phyloP scores from a whole-genome alignment of 208 protist species.

The Leishmania guyanensis region DNA sequence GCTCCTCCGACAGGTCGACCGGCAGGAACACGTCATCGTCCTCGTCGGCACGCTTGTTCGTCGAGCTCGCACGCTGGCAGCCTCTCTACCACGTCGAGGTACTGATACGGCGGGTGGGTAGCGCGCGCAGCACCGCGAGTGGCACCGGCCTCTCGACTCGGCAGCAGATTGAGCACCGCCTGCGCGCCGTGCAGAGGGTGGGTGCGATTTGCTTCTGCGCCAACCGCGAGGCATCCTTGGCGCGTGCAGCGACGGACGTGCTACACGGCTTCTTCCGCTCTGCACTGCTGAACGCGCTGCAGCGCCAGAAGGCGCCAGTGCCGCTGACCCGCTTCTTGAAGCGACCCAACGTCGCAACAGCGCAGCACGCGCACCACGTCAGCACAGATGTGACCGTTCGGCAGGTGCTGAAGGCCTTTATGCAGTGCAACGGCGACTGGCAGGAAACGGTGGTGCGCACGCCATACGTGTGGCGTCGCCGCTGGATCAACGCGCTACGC shows the following conservation, averaged over 20 bases:
- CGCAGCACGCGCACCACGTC: constrained; percentile 56
- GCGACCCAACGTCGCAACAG: constrained; percentile 66
- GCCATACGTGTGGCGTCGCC: constrained; percentile 78
- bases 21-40: not conserved
- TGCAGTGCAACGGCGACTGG: constrained; percentile 72
- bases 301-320: constrained; percentile 58
- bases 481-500: constrained; percentile 82
- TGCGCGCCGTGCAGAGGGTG: constrained; percentile 61
- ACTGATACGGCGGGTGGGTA: constrained; percentile 72
- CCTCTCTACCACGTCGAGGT: constrained; percentile 70
- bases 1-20: not conserved
- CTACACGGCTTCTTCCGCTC: constrained; percentile 85
- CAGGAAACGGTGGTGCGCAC: constrained; percentile 47
- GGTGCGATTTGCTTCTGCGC: constrained; percentile 84
- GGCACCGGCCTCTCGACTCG: constrained; percentile 10
- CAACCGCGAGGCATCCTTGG: constrained; percentile 74
- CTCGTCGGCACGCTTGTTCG: constrained; percentile 40
- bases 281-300: constrained; percentile 76
- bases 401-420: constrained; percentile 67
- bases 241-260: constrained; percentile 79
- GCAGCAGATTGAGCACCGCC: constrained; percentile 63
- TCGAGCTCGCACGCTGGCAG: constrained; percentile 69
- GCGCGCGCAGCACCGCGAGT: constrained; percentile 7
- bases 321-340: constrained; percentile 67
- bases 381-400: constrained; percentile 71